Evolutionary conservation across 257 asterid species (phyloP), one percentile per base, ranked within the genome.

Genomic region (Solanum dulcamara): DNA sequence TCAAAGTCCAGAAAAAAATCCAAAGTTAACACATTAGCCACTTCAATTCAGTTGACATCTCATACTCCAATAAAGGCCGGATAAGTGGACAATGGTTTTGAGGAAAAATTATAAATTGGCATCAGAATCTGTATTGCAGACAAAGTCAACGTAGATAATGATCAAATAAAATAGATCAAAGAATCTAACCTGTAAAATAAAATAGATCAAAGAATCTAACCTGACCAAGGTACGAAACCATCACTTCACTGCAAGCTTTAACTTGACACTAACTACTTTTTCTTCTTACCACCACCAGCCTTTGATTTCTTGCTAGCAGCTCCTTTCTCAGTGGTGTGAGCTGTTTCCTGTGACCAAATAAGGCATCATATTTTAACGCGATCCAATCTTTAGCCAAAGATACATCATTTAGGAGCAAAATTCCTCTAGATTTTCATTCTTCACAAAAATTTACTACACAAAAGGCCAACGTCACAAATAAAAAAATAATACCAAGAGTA

Each of bases 281-380:
- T 96, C 92, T 90, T 96, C 93, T 85, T 91, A 37, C 90, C 92
- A 30, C 87, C 85, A 13, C 90, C 92, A 77, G 89, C 87, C 92
- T 96, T 96, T 14, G 89, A 32, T 91, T 94, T 94, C 86, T 94
- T 96, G 92, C 90, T 94, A 75, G 89, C 89, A 35, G 90, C 77
- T 90, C 92, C 96, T 91, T 96, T 94, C 57, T 87, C 93, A 64
- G 83, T 66, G 80, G 91, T 92, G 81, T 86, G 94, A 10, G 90
- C 64, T 44, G 95, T 85, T 82, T 93, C 98, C 99, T 96, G 96
- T 44, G 80, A 85, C 77, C 75, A 66, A 77, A 87, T 79, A 86
- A 55, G 84, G 40, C 64, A 81, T 86, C 8, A 20, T 53, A 70
- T 68, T 59, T 10, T 55, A 11, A 70, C 38, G 44, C 81, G 77